Conservation (phyloP, 1,284 basidiomycete genomes). For the Naganishia liquefaciens region DNA sequence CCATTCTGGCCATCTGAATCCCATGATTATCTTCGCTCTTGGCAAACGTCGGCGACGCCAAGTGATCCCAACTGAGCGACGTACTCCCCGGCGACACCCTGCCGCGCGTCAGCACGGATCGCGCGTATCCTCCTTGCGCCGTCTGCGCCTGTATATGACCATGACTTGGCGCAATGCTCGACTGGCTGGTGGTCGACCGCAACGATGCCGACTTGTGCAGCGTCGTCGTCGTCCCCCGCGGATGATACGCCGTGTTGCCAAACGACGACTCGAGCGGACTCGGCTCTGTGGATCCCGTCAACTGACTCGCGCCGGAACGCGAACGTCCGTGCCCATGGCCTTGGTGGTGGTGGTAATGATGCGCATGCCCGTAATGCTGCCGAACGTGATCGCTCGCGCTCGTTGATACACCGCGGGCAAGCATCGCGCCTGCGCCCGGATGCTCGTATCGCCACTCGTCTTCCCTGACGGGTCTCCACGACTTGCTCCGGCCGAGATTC, state of each 20-base stretch:
- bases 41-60: slow-evolving; percentile 2
- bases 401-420: not conserved
- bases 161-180: slow-evolving; percentile 10
- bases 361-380: not conserved
- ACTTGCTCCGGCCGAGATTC: slow-evolving; percentile 27
- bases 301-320: slow-evolving; percentile 8
- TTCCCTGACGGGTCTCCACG: slow-evolving; percentile 16
- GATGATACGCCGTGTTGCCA: not conserved
- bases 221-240: not conserved
- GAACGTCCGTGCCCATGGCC: slow-evolving; percentile 5
- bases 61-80: slow-evolving; percentile 7
- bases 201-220: slow-evolving; percentile 21
- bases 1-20: not conserved
- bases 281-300: not conserved
- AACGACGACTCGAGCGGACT: slow-evolving; percentile 6
- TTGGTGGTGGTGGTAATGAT: not conserved
- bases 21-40: slow-evolving; percentile 24
- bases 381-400: slow-evolving; percentile 1
- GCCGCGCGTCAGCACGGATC: slow-evolving; percentile 13
- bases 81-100: slow-evolving; percentile 1
- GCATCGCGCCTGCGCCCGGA: not conserved
- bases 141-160: not conserved
- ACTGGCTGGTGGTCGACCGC: slow-evolving; percentile 1
- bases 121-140: not conserved
- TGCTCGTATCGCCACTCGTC: slow-evolving; percentile 22